A percentile compares a stretch with the other conserved stretches of the same genome.
These are phyloP conservation scores for Trichoderma atrobrunneum DNA, from an alignment of 2,329 filamentous ascomycete genomes.

Conservation along the genomic window DNA sequence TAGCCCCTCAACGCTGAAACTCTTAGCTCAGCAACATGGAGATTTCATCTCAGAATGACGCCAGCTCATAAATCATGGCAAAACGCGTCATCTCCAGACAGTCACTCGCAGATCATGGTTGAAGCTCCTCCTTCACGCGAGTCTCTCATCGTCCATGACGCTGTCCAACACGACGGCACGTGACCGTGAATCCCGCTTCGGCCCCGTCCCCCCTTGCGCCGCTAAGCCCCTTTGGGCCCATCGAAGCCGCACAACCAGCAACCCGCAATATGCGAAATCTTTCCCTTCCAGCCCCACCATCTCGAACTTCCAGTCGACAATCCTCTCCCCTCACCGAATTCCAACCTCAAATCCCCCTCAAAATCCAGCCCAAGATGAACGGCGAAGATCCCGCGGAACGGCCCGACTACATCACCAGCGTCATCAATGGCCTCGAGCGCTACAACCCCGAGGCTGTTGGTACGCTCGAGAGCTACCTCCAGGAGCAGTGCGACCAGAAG, in stretches of 20 bases:
- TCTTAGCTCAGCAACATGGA: background rate
- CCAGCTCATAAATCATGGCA: background rate
- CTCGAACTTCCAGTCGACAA: slow-evolving; percentile 36
- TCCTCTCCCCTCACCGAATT: slow-evolving; percentile 20
- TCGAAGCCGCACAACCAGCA: slow-evolving; percentile 39
- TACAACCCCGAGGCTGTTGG: slow-evolving; percentile 98
- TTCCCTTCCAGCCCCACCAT: slow-evolving; percentile 41
- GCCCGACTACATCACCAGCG: slow-evolving; percentile 85
- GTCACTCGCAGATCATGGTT: background rate
- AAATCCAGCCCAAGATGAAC: slow-evolving; percentile 51
- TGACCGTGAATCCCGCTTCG: slow-evolving; percentile 26
- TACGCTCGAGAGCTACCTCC: slow-evolving; percentile 90
- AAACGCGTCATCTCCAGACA: background rate
- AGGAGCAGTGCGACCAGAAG: slow-evolving; percentile 90
- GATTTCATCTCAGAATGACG: background rate
- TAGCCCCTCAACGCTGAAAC: background rate
- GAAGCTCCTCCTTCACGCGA: background rate
- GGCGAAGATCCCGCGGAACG: slow-evolving; percentile 86
- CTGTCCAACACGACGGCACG: slow-evolving; percentile 33
- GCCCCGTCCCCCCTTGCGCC: slow-evolving; percentile 22
- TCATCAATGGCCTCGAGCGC: slow-evolving; percentile 94
- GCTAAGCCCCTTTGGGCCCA: slow-evolving; percentile 38
- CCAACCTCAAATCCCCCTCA: background rate
- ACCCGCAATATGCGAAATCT: slow-evolving; percentile 44
- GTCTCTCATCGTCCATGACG: slow-evolving; percentile 31